Evolutionary conservation across 345 rosid genomes (phyloP).

Genomic region (Arabidopsis thaliana): DNA sequence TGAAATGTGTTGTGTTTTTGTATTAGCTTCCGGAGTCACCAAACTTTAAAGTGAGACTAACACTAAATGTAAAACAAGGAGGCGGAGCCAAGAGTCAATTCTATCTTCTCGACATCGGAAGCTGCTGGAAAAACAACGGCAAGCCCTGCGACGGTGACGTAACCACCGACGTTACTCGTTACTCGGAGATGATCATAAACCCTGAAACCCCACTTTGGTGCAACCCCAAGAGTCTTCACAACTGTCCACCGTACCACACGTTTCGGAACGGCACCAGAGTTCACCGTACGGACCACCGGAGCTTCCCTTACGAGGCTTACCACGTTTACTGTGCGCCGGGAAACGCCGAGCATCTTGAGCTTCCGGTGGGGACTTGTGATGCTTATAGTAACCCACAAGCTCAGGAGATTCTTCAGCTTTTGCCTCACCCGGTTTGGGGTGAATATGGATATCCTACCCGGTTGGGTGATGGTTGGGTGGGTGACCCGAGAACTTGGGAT

Average conservation of each 20-base stretch:
- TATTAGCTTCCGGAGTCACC: conserved; percentile 80
- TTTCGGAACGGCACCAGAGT: conserved; percentile 55
- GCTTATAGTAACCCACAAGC: conserved; percentile 79
- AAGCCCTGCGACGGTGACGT: conserved; percentile 71
- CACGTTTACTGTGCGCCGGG: conserved; percentile 79
- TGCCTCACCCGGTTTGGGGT: conserved; percentile 78
- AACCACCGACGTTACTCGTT: conserved; percentile 73
- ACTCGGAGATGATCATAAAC: conserved; percentile 78
- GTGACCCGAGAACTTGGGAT: conserved; percentile 72
- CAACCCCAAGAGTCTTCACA: conserved; percentile 45
- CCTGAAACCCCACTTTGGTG: conserved; percentile 59
- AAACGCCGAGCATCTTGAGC: conserved; percentile 55
- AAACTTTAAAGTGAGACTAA: conserved; percentile 67
- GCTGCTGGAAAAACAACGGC: conserved; percentile 89
- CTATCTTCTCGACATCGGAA: conserved; percentile 78
- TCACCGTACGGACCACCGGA: conserved; percentile 51
- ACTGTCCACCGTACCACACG: conserved; percentile 70
- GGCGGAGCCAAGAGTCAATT: conserved; percentile 82
- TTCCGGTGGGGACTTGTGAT: conserved; percentile 60
- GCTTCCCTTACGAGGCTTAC: conserved; percentile 68
- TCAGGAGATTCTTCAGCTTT: conserved; percentile 71
- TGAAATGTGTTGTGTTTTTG: not conserved
- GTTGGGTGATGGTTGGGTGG: conserved; percentile 72
- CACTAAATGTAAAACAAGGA: conserved; percentile 65
- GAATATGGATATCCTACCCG: conserved; percentile 70